Evolutionary conservation across 768 basidiomycete species (phyloP).

Genomic region (Leccinellum rugosiceps): DNA sequence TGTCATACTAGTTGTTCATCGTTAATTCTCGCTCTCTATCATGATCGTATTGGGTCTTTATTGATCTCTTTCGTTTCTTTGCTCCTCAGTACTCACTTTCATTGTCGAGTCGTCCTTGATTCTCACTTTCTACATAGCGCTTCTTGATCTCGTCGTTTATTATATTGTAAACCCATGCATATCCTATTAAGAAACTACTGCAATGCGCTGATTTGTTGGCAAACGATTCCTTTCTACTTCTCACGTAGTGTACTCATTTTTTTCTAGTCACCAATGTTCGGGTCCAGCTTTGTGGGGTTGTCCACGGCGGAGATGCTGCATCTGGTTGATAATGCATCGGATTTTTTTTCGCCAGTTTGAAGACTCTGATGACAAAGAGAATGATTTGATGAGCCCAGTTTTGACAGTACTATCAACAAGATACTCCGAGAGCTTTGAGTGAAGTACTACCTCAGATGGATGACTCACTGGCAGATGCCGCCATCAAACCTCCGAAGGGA

Average conservation of each 20-base stretch:
- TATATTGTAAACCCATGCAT: constrained; percentile 18
- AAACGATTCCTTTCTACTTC: constrained; percentile 25
- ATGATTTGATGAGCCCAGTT: constrained; percentile 38
- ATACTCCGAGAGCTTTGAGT: constrained; percentile 7
- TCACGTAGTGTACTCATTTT: neutral
- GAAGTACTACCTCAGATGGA: neutral
- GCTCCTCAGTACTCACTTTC: too few species aligned
- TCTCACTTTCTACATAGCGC: too few species aligned
- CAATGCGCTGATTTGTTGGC: constrained; percentile 54
- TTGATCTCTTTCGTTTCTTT: too few species aligned
- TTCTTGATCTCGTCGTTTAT: too few species aligned
- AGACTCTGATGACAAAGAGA: constrained; percentile 54
- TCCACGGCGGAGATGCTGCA: constrained; percentile 41
- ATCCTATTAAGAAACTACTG: constrained; percentile 66
- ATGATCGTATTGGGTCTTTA: too few species aligned
- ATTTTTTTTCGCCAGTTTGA: constrained; percentile 42
- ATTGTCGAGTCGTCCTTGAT: too few species aligned
- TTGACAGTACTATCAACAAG: constrained; percentile 24
- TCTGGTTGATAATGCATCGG: constrained; percentile 30
- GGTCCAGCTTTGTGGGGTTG: constrained; percentile 56
- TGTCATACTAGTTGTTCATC: too few species aligned
- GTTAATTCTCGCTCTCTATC: too few species aligned
- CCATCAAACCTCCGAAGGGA: neutral
- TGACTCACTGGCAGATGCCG: constrained; percentile 8
- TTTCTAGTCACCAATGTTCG: constrained; percentile 55